Evolutionary conservation across 768 basidiomycete genomes (phyloP).

Genomic region (Leccinellum luteum): DNA sequence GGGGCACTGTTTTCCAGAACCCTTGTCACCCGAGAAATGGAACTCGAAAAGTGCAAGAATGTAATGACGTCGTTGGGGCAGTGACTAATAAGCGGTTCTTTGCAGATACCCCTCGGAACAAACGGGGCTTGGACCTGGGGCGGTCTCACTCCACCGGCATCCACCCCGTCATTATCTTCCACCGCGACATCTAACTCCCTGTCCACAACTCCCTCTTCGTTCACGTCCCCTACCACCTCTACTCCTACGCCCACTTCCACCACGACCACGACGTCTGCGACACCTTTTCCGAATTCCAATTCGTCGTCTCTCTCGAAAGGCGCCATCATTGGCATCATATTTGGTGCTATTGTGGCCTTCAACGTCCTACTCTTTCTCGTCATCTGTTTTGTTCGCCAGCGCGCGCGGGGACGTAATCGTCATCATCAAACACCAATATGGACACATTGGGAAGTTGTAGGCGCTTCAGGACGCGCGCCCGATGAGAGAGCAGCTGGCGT

Average conservation of each 20-base stretch:
- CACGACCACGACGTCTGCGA: slow-evolving; percentile 26
- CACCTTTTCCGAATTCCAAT: slow-evolving; percentile 23
- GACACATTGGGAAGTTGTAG: slow-evolving; percentile 47
- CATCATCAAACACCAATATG: slow-evolving; percentile 30
- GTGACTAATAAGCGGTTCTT: slow-evolving; percentile 12
- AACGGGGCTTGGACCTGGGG: slow-evolving; percentile 67
- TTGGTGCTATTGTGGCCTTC: slow-evolving; percentile 54
- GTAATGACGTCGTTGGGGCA: slow-evolving; percentile 7
- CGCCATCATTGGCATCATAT: slow-evolving; percentile 35
- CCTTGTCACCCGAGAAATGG: background rate
- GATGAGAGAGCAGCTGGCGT: slow-evolving; percentile 49
- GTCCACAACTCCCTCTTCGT: slow-evolving; percentile 26
- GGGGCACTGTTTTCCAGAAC: background rate
- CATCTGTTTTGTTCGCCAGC: slow-evolving; percentile 34
- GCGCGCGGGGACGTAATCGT: slow-evolving; percentile 16
- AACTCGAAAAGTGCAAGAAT: background rate
- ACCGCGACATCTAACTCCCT: slow-evolving; percentile 23
- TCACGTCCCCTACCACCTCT: slow-evolving; percentile 26
- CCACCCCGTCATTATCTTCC: slow-evolving; percentile 30
- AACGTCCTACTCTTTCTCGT: slow-evolving; percentile 53
- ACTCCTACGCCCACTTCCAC: slow-evolving; percentile 27
- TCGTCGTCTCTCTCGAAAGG: slow-evolving; percentile 33
- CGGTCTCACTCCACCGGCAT: slow-evolving; percentile 64
- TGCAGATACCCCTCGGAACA: slow-evolving; percentile 70
- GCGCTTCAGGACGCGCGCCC: slow-evolving; percentile 18